Percentiles rank a stretch among this genome's conserved stretches.
These are phyloP conservation scores for Picea glauca DNA, from an alignment of 75 land plant genomes.

Conservation along the genomic window DNA sequence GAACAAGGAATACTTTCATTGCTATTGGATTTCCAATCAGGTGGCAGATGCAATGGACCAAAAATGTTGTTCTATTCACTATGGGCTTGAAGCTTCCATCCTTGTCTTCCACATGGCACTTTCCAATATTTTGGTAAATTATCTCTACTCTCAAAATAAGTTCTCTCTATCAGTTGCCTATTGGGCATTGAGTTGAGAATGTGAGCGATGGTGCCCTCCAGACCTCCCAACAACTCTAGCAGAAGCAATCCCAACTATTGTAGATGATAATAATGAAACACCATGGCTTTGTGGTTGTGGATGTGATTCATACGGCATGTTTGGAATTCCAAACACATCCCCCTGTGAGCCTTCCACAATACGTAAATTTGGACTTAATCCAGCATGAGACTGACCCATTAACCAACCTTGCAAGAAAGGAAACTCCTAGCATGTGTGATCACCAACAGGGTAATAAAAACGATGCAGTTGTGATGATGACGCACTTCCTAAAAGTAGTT, in stretches of 20 bases:
- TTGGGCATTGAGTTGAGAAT: neutral
- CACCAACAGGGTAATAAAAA: conserved; percentile 39
- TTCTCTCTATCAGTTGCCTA: conserved; percentile 11
- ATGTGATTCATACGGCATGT: neutral
- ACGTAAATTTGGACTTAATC: conserved; percentile 18
- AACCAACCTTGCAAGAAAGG: conserved; percentile 87
- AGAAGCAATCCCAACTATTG: neutral
- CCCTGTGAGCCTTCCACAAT: conserved; percentile 3
- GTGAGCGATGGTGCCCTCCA: conserved; percentile 18
- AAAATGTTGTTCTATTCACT: neutral
- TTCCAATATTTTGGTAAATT: neutral
- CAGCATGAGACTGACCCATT: conserved; percentile 60
- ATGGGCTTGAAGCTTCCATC: neutral
- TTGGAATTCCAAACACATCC: conserved; percentile 20
- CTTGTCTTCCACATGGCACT: neutral
- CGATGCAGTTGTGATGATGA: conserved; percentile 27
- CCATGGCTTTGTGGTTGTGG: neutral
- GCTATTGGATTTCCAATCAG: conserved; percentile 45
- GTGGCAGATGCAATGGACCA: neutral
- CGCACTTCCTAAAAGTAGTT: conserved; percentile 19
- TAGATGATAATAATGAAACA: conserved; percentile 2
- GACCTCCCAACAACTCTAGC: conserved; percentile 24
- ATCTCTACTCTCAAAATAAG: conserved; percentile 22
- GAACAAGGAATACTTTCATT: conserved; percentile 72
- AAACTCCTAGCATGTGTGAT: conserved; percentile 60